Evolutionary conservation across 345 rosid species (phyloP).

Genomic region (Eucalyptus virginea): DNA sequence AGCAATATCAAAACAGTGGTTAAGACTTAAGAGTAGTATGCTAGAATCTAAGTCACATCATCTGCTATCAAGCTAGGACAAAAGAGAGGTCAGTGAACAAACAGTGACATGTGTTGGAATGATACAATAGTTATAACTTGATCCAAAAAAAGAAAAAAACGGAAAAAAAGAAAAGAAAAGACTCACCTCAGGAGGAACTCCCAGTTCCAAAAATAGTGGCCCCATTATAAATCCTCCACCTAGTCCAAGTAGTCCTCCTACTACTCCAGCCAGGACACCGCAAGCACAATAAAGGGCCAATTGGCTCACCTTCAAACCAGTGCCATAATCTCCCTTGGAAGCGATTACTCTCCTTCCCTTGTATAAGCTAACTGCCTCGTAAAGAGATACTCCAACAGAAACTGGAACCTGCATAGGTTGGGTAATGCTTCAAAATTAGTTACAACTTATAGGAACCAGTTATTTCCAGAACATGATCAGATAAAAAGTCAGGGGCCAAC

Average conservation of each 20-base stretch:
- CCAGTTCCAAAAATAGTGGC: slow-evolving; percentile 64
- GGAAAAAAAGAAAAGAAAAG: too few relatives aligned
- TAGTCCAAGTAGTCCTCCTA: slow-evolving; percentile 72
- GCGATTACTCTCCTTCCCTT: slow-evolving; percentile 49
- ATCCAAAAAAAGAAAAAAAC: background rate
- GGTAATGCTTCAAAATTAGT: background rate
- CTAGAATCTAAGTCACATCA: background rate
- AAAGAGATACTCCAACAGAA: slow-evolving; percentile 48
- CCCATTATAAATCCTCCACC: slow-evolving; percentile 87
- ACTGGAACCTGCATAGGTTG: slow-evolving; percentile 42
- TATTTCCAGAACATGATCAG: background rate
- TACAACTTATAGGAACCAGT: background rate
- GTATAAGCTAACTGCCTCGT: slow-evolving; percentile 59
- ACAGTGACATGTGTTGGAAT: background rate
- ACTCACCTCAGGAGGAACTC: slow-evolving; percentile 67
- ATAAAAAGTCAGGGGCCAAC: background rate
- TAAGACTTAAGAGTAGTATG: background rate
- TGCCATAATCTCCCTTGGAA: slow-evolving; percentile 43
- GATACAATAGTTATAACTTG: background rate
- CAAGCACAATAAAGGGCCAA: slow-evolving; percentile 38
- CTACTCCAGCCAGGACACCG: slow-evolving; percentile 60
- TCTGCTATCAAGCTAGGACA: background rate
- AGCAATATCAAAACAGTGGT: background rate
- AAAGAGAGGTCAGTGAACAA: background rate
- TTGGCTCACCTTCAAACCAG: slow-evolving; percentile 24